Evolutionary conservation across 176 grass and related monocot genomes (phyloP), one percentile per base, ranked within the genome.

Genomic region (Phragmites australis): DNA sequence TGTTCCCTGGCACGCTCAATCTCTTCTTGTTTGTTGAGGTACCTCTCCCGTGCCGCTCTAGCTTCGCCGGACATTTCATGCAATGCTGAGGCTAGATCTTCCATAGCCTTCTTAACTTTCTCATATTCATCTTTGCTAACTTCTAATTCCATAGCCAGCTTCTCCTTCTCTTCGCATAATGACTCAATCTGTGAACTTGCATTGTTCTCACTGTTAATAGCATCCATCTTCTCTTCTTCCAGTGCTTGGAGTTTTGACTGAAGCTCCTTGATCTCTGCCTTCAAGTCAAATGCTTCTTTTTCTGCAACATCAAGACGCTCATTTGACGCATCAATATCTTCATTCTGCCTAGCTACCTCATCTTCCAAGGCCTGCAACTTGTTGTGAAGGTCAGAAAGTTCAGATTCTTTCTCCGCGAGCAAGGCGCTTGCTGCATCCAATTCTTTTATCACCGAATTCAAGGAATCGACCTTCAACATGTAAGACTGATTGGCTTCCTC

Each of bases 101-200:
- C 92, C 92, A 91, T 94, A 30, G 86, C 88, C 73, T 94, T 87
- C 65, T 91, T 89, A 77, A 88, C 70, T 70, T 94, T 84, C 51
- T 94, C 88, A 34, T 60, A 63, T 70, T 91, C 88, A 56, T 77
- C 70, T 73, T 69, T 83, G 82, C 67, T 86, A 51, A 25, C 46
- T 68, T 84, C 79, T 25, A 91, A 74, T 25, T 94, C 92, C 65
- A 78, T 61, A 52, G 75, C 54, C 72, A 94, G 65, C 82, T 82
- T 88, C 27, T 81, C 82, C 55, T 56, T 91, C 80, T 91, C 88
- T 81, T 85, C 81, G 41, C 63, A 82, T 58, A 94, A 63, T 25
- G 65, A 62, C 27, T 91, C 79, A 30, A 89, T 75, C 26, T 84
- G 85, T 44, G 75, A 85, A 65, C 49, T 66, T 37, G 85, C 75